A percentile compares a stretch with the other conserved stretches of the same genome.
phyloP scores from a whole-genome alignment of 257 asterid genomes.

The Solanum commersonii region DNA sequence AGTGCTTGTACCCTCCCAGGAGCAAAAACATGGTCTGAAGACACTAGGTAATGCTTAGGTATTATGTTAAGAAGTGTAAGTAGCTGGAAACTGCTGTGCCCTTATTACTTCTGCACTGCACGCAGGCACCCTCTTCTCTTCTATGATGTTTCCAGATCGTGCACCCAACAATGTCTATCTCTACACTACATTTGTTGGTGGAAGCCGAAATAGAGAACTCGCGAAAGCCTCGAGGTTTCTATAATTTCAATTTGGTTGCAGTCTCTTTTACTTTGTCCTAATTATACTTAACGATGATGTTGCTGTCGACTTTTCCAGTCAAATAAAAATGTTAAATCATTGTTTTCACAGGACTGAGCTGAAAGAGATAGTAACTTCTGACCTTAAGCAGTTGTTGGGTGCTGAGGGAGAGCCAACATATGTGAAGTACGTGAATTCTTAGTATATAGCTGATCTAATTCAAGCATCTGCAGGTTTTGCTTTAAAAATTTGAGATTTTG shows the following conservation, averaged over 20 bases:
- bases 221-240: slow-evolving; percentile 72
- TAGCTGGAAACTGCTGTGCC: neutral
- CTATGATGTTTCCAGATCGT: slow-evolving; percentile 96
- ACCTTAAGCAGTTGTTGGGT: slow-evolving; percentile 71
- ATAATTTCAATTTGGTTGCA: neutral
- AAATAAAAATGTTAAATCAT: neutral
- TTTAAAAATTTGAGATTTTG: neutral
- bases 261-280: neutral
- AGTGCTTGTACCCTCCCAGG: slow-evolving; percentile 82
- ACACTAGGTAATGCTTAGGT: slow-evolving; percentile 53
- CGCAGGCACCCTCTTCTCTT: slow-evolving; percentile 87
- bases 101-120: neutral
- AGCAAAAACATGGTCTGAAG: slow-evolving; percentile 73
- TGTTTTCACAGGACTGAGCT: slow-evolving; percentile 52
- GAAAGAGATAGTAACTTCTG: slow-evolving; percentile 65
- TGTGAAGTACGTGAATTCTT: slow-evolving; percentile 40
- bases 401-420: slow-evolving; percentile 75
- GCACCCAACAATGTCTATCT: slow-evolving; percentile 74
- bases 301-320: neutral
- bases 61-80: neutral
- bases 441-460: neutral
- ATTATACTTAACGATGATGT: neutral
- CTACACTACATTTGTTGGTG: slow-evolving; percentile 87
- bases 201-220: slow-evolving; percentile 76
- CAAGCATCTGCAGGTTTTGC: neutral